Evolutionary conservation across 2,329 filamentous ascomycete genomes (phyloP).

Genomic region (Plenodomus biglobosus): DNA sequence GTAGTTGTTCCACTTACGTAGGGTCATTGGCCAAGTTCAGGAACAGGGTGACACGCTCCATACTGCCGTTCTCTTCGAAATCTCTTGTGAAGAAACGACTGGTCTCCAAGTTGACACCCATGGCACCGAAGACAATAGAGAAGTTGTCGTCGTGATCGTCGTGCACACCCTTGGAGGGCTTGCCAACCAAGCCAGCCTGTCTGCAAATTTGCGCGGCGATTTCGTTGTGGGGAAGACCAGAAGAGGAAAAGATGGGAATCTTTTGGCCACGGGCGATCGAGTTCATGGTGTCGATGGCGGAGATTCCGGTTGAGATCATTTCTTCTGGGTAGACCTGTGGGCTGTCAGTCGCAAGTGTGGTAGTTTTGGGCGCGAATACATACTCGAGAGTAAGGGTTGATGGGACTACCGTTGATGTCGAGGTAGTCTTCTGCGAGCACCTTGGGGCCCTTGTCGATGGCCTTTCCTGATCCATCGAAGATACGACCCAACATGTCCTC

Average conservation of each 20-base stretch:
- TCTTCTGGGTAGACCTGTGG: conserved; percentile 93
- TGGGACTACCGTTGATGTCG: conserved; percentile 98
- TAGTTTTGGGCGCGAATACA: conserved; percentile 31
- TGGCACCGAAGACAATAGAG: conserved; percentile 98
- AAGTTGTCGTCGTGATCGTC: conserved; percentile 99
- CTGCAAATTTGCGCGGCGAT: conserved; percentile 98
- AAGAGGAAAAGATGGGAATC: conserved; percentile 98
- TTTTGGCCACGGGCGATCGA: conserved; percentile 96
- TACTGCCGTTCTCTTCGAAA: conserved; percentile 98
- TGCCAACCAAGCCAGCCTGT: conserved; percentile 90
- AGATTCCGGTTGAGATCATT: conserved; percentile 99
- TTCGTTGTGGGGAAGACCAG: conserved; percentile 98
- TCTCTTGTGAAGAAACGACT: conserved; percentile 97
- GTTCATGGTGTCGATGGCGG: conserved; percentile 95
- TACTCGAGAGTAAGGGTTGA: conserved; percentile 97
- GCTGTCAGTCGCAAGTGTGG: conserved; percentile 26
- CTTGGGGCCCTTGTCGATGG: conserved; percentile 98
- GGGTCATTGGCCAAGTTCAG: conserved; percentile 98
- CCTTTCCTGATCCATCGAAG: conserved; percentile 95
- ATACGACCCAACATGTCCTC: conserved; percentile 99
- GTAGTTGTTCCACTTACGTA: conserved; percentile 65
- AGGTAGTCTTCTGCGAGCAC: conserved; percentile 97
- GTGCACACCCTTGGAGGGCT: conserved; percentile 91
- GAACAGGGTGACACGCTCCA: conserved; percentile 97
- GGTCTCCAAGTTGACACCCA: conserved; percentile 99